These are phyloP conservation scores for Nemophila menziesii DNA, from an alignment of 257 asterid genomes.

Conservation along the genomic window DNA sequence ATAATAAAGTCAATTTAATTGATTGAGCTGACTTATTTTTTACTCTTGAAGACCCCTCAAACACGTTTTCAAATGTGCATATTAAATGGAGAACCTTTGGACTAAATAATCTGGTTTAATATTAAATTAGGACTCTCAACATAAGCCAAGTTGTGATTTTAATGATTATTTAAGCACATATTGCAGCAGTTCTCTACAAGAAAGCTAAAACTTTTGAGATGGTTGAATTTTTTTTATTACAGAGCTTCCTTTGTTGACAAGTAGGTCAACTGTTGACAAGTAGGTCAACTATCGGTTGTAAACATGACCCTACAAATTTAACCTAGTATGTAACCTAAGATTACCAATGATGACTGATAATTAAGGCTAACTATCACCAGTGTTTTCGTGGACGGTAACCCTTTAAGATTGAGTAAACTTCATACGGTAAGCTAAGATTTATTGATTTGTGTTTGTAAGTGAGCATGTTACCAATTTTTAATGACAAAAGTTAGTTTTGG, in stretches of 20 bases:
- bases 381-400: too few relatives aligned
- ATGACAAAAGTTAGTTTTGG: too few relatives aligned
- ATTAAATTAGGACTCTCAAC: not conserved
- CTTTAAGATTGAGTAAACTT: too few relatives aligned
- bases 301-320: slow-evolving; percentile 13
- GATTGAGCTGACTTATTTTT: slow-evolving; percentile 6
- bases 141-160: not conserved
- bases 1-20: not conserved
- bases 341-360: not conserved
- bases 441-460: too few relatives aligned
- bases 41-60: not conserved
- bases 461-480: too few relatives aligned
- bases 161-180: too few relatives aligned
- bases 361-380: too few relatives aligned
- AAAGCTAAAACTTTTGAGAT: not conserved
- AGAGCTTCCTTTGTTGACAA: slow-evolving; percentile 26
- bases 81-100: not conserved
- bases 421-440: too few relatives aligned
- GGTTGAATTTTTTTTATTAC: not conserved
- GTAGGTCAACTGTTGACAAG: slow-evolving; percentile 8
- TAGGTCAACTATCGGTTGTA: slow-evolving; percentile 14
- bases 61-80: not conserved
- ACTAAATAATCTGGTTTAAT: not conserved
- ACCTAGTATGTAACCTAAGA: slow-evolving; percentile 11
- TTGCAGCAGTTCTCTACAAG: not conserved